Percentiles rank a stretch among this genome's conserved stretches.
Conservation (phyloP, 495 filamentous ascomycete species). For the Talaromyces nanjingensis region DNA sequence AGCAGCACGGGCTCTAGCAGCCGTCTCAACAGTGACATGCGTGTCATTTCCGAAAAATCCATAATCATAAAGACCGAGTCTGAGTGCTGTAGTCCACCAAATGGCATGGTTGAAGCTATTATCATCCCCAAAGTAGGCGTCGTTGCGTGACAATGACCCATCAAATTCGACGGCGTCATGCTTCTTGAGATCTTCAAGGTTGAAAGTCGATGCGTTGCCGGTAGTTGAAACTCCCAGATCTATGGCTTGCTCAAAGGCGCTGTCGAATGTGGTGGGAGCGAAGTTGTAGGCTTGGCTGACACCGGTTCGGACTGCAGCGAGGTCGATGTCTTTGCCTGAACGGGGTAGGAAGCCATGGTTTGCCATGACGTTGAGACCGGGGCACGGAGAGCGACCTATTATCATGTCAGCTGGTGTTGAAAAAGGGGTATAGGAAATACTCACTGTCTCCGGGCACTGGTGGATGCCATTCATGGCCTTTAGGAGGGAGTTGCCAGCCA, state of each 20-base stretch:
- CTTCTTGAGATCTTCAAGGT: conserved; percentile 13
- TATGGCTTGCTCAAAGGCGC: conserved; percentile 17
- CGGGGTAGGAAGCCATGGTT: conserved; percentile 18
- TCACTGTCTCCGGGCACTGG: conserved; percentile 3
- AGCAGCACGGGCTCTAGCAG: conserved; percentile 11
- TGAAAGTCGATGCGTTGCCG: conserved; percentile 12
- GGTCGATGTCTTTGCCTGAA: conserved; percentile 15
- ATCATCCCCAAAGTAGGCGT: conserved; percentile 16
- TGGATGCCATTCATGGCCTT: conserved; percentile 9
- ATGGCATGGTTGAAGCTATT: conserved; percentile 9
- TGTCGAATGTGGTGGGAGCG: conserved; percentile 17
- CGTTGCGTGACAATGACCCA: conserved; percentile 18
- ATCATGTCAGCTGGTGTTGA: neutral
- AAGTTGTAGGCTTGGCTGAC: conserved; percentile 15
- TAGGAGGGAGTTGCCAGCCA: neutral
- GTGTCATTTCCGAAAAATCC: neutral
- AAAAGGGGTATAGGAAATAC: neutral
- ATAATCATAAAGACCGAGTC: conserved; percentile 13
- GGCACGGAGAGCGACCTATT: conserved; percentile 15
- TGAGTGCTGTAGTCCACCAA: conserved; percentile 12
- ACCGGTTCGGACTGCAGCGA: conserved; percentile 11
- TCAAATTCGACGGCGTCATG: conserved; percentile 13
- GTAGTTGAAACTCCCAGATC: conserved; percentile 13
- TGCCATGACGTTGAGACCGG: conserved; percentile 16
- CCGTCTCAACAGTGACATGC: conserved; percentile 12